A percentile compares a stretch with the other conserved stretches of the same genome.
phyloP scores from a whole-genome alignment of 805 yeast species.

The Komagataella populi region DNA sequence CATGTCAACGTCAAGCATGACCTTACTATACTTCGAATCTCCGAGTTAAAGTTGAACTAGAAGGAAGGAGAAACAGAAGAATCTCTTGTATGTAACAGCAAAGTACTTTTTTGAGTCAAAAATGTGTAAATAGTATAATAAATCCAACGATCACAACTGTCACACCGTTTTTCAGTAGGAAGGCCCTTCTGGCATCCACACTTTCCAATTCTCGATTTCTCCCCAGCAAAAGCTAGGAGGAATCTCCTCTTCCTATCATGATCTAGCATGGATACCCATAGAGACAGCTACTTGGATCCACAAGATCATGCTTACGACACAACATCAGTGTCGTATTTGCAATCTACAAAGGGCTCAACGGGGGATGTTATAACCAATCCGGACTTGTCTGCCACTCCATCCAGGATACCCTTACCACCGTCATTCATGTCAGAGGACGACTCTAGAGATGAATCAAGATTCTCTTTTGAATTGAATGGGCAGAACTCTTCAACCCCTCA shows the following conservation, averaged over 20 bases:
- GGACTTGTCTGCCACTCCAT: background rate
- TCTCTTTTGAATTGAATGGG: background rate
- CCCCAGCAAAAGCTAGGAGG: background rate
- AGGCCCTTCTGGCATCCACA: background rate
- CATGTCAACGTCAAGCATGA: constrained; percentile 55
- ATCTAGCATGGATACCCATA: background rate
- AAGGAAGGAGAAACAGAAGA: background rate
- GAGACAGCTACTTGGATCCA: background rate
- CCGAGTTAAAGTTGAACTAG: constrained; percentile 48
- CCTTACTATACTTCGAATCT: constrained; percentile 65
- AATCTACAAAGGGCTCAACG: background rate
- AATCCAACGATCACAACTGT: background rate
- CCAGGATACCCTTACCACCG: background rate
- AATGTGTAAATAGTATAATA: background rate
- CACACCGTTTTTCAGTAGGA: background rate
- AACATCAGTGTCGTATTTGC: background rate
- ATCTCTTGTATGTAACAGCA: background rate
- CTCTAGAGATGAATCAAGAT: background rate
- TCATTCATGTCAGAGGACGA: background rate
- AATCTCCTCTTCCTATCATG: background rate
- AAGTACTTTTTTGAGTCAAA: background rate
- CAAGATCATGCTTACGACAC: background rate
- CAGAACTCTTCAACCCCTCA: background rate
- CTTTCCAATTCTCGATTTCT: background rate
- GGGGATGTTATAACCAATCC: background rate